Conservation (phyloP, 257 asterid genomes). For the Jacaranda copaia region DNA sequence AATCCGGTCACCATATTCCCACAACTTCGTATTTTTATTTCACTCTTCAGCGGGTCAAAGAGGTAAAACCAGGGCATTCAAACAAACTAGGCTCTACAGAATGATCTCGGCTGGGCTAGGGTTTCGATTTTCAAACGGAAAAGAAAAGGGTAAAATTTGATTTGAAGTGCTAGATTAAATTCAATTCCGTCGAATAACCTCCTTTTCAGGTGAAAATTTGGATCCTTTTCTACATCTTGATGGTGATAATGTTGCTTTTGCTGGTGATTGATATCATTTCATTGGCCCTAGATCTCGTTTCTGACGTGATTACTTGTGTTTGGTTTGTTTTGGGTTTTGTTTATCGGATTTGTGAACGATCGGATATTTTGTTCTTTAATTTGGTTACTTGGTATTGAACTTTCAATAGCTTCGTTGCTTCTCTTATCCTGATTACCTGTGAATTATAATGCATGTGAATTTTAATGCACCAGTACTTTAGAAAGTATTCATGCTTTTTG, state of each 20-base stretch:
- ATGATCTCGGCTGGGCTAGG: conserved; percentile 38
- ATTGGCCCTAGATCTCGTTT: conserved; percentile 40
- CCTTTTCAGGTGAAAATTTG: conserved; percentile 37
- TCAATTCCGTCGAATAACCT: neutral
- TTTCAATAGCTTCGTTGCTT: conserved; percentile 5
- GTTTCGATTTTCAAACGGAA: conserved; percentile 42
- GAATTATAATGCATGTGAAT: neutral
- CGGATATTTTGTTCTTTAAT: neutral
- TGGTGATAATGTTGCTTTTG: neutral
- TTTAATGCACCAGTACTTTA: no score
- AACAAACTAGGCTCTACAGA: conserved; percentile 13
- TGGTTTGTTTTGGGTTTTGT: neutral
- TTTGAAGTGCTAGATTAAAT: neutral
- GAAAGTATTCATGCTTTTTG: no score
- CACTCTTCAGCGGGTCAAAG: conserved; percentile 42
- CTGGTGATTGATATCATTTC: conserved; percentile 21
- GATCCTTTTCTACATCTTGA: conserved; percentile 12
- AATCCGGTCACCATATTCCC: conserved; percentile 45
- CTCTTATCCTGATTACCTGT: conserved; percentile 9
- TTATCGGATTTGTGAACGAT: neutral
- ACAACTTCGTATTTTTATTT: neutral
- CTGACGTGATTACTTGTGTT: conserved; percentile 5
- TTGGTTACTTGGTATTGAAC: neutral
- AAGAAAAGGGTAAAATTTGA: neutral
- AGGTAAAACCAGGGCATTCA: conserved; percentile 33